phyloP scores from a whole-genome alignment of 2,329 filamentous ascomycete genomes.

The Xylogone sp. region DNA sequence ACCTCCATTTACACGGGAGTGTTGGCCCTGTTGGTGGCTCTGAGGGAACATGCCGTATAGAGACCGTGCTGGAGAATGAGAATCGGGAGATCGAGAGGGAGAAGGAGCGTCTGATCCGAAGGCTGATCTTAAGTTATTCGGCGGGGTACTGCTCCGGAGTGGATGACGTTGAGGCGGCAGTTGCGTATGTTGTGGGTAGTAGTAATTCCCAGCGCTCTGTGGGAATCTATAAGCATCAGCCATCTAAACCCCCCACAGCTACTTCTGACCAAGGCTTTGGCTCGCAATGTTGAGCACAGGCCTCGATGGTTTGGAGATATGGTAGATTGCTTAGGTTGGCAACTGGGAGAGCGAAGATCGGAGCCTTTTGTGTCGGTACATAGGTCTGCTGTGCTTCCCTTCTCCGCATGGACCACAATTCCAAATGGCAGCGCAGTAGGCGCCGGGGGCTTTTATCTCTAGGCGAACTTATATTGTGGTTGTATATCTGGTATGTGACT shows the following conservation, averaged over 20 bases:
- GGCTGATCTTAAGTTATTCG: slow-evolving; percentile 36
- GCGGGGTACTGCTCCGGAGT: slow-evolving; percentile 38
- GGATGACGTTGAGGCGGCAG: slow-evolving; percentile 29
- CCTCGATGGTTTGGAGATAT: slow-evolving; percentile 8
- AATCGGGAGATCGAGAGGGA: slow-evolving; percentile 52
- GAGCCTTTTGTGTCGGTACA: slow-evolving; percentile 30
- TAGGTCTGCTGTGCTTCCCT: slow-evolving; percentile 20
- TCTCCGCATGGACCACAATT: slow-evolving; percentile 2
- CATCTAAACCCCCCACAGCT: slow-evolving; percentile 48
- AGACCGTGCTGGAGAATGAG: slow-evolving; percentile 30
- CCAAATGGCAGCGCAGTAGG: not conserved
- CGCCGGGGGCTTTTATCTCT: not conserved
- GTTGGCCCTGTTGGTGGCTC: slow-evolving; percentile 65
- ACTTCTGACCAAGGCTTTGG: slow-evolving; percentile 17
- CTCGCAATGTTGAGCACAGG: slow-evolving; percentile 20
- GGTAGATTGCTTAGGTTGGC: slow-evolving; percentile 18
- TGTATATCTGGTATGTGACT: not conserved
- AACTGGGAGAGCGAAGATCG: slow-evolving; percentile 23
- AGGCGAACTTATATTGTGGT: not conserved
- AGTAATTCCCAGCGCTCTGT: slow-evolving; percentile 54
- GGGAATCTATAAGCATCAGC: slow-evolving; percentile 65
- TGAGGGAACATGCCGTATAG: slow-evolving; percentile 66
- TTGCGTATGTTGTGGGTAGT: slow-evolving; percentile 44
- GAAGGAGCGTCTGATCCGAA: slow-evolving; percentile 45
- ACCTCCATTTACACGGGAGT: slow-evolving; percentile 72